Base-by-base conservation (phyloP, 2,329 filamentous ascomycete genomes). In the Colletotrichum lentis region DNA sequence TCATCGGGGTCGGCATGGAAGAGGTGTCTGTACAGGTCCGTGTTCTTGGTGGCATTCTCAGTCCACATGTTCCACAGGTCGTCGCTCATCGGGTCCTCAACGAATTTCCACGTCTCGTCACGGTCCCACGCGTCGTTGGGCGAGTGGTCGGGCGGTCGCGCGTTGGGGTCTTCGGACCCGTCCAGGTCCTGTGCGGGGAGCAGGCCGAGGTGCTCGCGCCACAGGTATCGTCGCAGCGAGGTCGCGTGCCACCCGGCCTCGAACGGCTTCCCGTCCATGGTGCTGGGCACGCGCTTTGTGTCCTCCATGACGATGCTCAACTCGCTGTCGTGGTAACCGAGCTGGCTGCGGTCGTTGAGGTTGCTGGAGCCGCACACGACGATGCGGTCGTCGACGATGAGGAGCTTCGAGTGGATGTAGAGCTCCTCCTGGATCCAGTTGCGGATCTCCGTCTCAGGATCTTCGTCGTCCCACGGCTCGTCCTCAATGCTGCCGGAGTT, bases 371-470 rank as follows among this genome's bases (percentile, higher is more conserved):
- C 93, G 76, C 93, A 96, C 61, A 97, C 88, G 1, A 92, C 93
- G 55, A 93, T 86, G 62, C 89, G 88, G 77, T 98, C 95, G 76
- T 98, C 94, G 1, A 91, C 91, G 72, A 97, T 95, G 72, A 96
- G 85, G 43, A 97, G 85, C 81, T 98, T 99, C 35, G 89, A 91
- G 77, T 99, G 96, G 55, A 98, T 90, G 77, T 99, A 99, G 2
- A 98, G 86, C 78, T 99, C 95, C 77, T 99, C 96, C 76, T 97
- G 95, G 67, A 98, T 90, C 83, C 96, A 96, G 76, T 96, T 93
- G 62, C 91, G 86, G 65, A 94, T 91, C 77, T 98, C 96, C 1
- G 87, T 86, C 72, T 95, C 87, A 0, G 88, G 81, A 3, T 91
- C 81, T 0, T 84, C 82, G 18, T 92, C 91, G 18, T 94, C 90